Percentiles rank a stretch among this genome's conserved stretches.
Evolutionary conservation across 805 yeast species (phyloP).

Genomic region (Saccharomycodes ludwigii): DNA sequence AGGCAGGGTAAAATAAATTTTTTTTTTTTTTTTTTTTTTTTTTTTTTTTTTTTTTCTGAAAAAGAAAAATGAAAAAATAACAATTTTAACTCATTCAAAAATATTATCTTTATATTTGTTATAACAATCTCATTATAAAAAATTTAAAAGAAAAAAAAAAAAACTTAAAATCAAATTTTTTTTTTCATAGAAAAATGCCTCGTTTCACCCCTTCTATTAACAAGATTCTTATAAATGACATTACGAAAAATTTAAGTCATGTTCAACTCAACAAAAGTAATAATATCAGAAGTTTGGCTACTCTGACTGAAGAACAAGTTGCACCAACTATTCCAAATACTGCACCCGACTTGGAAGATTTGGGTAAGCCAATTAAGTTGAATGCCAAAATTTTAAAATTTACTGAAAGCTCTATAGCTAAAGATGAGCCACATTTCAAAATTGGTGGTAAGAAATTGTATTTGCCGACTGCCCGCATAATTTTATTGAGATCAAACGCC

Average conservation of each 20-base stretch:
- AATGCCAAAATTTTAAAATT: constrained; percentile 21
- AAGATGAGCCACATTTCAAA: constrained; percentile 66
- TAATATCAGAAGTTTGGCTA: constrained; percentile 21
- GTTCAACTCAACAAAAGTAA: no score
- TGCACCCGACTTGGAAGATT: constrained; percentile 13
- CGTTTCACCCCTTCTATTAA: no score
- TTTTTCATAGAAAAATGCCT: constrained; percentile 16
- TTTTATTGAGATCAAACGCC: constrained; percentile 83
- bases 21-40: no score
- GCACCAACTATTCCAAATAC: background rate
- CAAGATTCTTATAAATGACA: no score
- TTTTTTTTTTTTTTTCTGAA: no score
- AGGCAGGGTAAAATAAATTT: no score
- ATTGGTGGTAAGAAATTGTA: constrained; percentile 67
- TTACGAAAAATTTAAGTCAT: no score
- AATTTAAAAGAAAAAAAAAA: no score
- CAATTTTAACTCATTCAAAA: no score
- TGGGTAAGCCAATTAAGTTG: constrained; percentile 14
- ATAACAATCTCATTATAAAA: no score
- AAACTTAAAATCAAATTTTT: background rate
- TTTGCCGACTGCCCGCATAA: constrained; percentile 77
- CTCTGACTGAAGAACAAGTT: constrained; percentile 13
- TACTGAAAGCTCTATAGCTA: constrained; percentile 39
- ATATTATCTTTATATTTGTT: no score
- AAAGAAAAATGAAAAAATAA: no score